These are phyloP conservation scores for Nannochloropsis gaditana DNA, from an alignment of 108 stramenopile species.

Conservation along the genomic window DNA sequence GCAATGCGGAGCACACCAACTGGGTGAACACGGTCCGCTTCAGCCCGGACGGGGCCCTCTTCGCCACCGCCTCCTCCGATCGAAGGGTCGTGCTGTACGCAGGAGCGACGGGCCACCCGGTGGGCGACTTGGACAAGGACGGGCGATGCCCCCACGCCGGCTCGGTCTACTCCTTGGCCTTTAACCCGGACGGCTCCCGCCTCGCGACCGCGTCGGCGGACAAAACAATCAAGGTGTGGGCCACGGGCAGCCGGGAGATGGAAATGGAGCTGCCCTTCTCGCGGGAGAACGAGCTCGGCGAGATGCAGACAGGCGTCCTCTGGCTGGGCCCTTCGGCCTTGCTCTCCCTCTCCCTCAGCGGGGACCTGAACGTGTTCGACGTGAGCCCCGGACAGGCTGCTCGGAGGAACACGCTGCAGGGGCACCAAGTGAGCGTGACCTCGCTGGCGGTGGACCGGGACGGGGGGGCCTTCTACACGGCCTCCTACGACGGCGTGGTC, in stretches of 20 bases:
- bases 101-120: slow-evolving; percentile 44
- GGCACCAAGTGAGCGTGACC: slow-evolving; percentile 73
- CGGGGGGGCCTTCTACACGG: slow-evolving; percentile 66
- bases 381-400: slow-evolving; percentile 11
- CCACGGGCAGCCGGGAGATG: slow-evolving; percentile 34
- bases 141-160: slow-evolving; percentile 56
- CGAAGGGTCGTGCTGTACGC: slow-evolving; percentile 42
- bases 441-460: slow-evolving; percentile 66
- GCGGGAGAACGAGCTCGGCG: slow-evolving; percentile 58
- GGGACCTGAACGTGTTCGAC: slow-evolving; percentile 68
- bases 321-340: slow-evolving; percentile 50
- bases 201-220: slow-evolving; percentile 82
- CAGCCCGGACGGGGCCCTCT: slow-evolving; percentile 61
- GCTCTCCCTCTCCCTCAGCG: slow-evolving; percentile 72
- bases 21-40: slow-evolving; percentile 77
- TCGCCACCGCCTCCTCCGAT: not conserved
- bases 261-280: no score
- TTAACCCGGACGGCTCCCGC: slow-evolving; percentile 63
- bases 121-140: slow-evolving; percentile 50
- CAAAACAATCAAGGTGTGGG: slow-evolving; percentile 74
- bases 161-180: slow-evolving; percentile 78
- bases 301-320: slow-evolving; percentile 59
- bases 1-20: slow-evolving; percentile 59
- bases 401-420: slow-evolving; percentile 54
- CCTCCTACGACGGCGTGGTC: slow-evolving; percentile 80